phyloP scores from a whole-genome alignment of 176 grass and related monocot species.

The Aegilops speltoides region DNA sequence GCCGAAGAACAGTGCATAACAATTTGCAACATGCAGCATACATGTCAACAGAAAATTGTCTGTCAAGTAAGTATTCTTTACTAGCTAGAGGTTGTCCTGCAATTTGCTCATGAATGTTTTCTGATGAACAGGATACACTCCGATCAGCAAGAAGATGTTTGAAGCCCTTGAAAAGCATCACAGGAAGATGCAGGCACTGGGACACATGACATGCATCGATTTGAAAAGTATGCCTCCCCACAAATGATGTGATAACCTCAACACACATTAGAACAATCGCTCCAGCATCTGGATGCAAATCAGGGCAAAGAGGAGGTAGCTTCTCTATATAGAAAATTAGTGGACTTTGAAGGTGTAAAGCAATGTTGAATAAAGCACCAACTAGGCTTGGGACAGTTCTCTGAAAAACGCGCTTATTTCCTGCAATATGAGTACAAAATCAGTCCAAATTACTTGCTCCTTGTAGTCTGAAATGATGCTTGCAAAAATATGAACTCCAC shows the following conservation, averaged over 20 bases:
- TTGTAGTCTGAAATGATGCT: not conserved
- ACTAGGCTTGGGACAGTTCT: slow-evolving; percentile 66
- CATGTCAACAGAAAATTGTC: slow-evolving; percentile 71
- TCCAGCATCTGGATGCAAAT: slow-evolving; percentile 64
- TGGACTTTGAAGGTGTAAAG: slow-evolving; percentile 75
- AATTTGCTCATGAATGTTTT: slow-evolving; percentile 15
- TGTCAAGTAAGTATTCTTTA: slow-evolving; percentile 56
- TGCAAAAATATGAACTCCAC: not conserved
- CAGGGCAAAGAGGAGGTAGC: slow-evolving; percentile 15
- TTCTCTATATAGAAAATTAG: slow-evolving; percentile 75
- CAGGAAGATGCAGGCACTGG: slow-evolving; percentile 72
- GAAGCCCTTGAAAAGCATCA: slow-evolving; percentile 77
- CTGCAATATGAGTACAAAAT: slow-evolving; percentile 41
- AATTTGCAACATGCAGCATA: slow-evolving; percentile 97
- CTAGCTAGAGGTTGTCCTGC: slow-evolving; percentile 15
- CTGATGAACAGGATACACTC: slow-evolving; percentile 8
- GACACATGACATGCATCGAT: slow-evolving; percentile 67
- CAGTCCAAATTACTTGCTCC: not conserved
- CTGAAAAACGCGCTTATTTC: slow-evolving; percentile 74
- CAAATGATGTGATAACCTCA: slow-evolving; percentile 78
- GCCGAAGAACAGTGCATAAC: slow-evolving; percentile 70
- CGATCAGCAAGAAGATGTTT: slow-evolving; percentile 40
- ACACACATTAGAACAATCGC: slow-evolving; percentile 78
- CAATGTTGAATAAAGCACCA: slow-evolving; percentile 74
- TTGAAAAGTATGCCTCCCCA: slow-evolving; percentile 68